Evolutionary conservation across 805 yeast genomes (phyloP), one percentile per base, ranked within the genome.

Genomic region (Zygoascus flipseniorum): DNA sequence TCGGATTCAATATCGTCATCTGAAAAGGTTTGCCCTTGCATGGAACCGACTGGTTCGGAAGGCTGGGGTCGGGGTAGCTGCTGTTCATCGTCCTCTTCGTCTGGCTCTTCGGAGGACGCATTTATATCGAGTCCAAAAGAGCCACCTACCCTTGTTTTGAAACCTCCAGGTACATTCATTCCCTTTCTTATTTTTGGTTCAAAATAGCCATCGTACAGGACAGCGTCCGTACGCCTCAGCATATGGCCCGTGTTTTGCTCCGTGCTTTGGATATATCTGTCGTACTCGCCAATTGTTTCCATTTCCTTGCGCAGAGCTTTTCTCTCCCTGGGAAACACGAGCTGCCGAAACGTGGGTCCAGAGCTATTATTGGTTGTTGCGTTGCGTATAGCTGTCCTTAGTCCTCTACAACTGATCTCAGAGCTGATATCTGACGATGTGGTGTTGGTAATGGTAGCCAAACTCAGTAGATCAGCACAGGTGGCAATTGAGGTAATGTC

Each of bases 1-100:
- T 61, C 64, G 5, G 49, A 46, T 32, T 60, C 62, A n/a, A 61
- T 61, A 26, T 61, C 64, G 45, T 60, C 64, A 16, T 60, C 64
- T 1, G 62, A 55, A 35, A 61, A 56, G 5, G 46, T 32, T 48
- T 23, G 19, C 10, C 55, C 55, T 5, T 31, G 18, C 16, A 31
- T 47, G 3, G 47, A 42, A 6, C 10, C 39, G 3, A 37, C 13
- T 6, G 14, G 11, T 23, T 16, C 32, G 19, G 37, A n/a, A 16
- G 16, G 10, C 41, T 2, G 16, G 13, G 39, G 39, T 35, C 5
- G 39, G 39, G 39, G 39, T 13, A n/a, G 16, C 16, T 5, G 5
- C 5, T 28, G 14, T 28, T 43, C 48, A 16, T 44, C 51, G 8
- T 54, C 57, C 13, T 42, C 53, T 18, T 42, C 32, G 23, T 41